phyloP scores from a whole-genome alignment of 225 moss, liverwort and hornwort genomes.

The Antitrichia curtipendula region DNA sequence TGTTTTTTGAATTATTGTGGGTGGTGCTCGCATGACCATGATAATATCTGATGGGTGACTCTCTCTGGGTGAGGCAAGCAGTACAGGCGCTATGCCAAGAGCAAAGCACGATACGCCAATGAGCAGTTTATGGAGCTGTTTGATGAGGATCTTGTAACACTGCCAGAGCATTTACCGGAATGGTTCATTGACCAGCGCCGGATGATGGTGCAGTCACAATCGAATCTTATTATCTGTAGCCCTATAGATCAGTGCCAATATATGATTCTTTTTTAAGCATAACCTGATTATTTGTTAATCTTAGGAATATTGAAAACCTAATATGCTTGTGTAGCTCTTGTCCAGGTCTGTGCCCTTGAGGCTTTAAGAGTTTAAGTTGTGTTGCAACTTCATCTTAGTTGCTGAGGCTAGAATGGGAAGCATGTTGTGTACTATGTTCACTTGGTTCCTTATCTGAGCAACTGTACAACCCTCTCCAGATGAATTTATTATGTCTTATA shows the following conservation, averaged over 20 bases:
- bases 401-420: neutral
- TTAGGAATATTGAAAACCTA: neutral
- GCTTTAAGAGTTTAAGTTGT: neutral
- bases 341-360: neutral
- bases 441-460: neutral
- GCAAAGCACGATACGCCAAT: constrained; percentile 92
- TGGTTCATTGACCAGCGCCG: constrained; percentile 97
- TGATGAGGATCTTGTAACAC: constrained; percentile 86
- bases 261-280: neutral
- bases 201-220: constrained; percentile 64
- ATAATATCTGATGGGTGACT: neutral
- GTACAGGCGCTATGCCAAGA: constrained; percentile 97
- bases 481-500: neutral
- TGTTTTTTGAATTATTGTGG: neutral
- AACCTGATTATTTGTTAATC: neutral
- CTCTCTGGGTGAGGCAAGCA: constrained; percentile 17
- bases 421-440: neutral
- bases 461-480: neutral
- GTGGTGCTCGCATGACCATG: neutral
- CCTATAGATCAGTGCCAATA: neutral
- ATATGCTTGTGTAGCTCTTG: neutral
- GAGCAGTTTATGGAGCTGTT: constrained; percentile 99
- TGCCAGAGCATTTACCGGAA: constrained; percentile 68
- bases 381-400: neutral
- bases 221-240: neutral